Conservation (phyloP, 106 monocot species). For the Dioscorea alata region DNA sequence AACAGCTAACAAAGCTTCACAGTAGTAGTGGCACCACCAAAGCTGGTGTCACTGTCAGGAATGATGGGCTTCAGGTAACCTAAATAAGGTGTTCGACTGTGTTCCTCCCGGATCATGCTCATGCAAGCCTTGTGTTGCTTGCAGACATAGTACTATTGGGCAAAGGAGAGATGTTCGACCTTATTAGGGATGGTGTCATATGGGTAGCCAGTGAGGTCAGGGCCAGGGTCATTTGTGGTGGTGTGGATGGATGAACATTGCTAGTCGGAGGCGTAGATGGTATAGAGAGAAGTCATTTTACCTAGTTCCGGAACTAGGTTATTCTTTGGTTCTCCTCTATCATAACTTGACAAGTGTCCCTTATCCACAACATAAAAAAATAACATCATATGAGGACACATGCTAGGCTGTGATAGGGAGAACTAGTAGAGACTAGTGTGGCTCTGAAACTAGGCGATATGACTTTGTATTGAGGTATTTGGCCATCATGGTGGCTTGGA, state of each 20-base stretch:
- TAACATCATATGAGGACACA: too few species aligned
- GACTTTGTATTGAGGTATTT: conserved; percentile 86
- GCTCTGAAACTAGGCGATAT: too few species aligned
- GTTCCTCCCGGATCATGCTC: conserved; percentile 55
- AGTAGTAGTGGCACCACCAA: conserved; percentile 84
- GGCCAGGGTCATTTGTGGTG: conserved; percentile 81
- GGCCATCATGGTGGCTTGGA: conserved; percentile 92
- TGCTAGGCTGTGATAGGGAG: too few species aligned
- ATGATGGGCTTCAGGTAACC: conserved; percentile 91
- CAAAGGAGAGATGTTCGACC: conserved; percentile 87
- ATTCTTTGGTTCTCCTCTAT: too few species aligned
- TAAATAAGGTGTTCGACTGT: conserved; percentile 52
- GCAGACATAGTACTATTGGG: conserved; percentile 85
- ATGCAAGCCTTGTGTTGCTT: conserved; percentile 78
- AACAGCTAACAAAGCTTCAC: conserved; percentile 95
- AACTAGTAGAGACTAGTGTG: too few species aligned
- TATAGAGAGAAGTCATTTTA: too few species aligned
- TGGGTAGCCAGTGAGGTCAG: conserved; percentile 92
- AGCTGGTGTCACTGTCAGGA: conserved; percentile 89
- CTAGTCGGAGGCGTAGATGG: conserved; percentile 93
- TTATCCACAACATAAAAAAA: too few species aligned
- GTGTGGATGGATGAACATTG: conserved; percentile 97
- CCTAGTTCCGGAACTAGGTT: too few species aligned
- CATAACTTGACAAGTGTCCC: too few species aligned
- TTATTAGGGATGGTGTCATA: conserved; percentile 98